phyloP scores from a whole-genome alignment of 495 filamentous ascomycete genomes.

The Annulohypoxylon stygium region DNA sequence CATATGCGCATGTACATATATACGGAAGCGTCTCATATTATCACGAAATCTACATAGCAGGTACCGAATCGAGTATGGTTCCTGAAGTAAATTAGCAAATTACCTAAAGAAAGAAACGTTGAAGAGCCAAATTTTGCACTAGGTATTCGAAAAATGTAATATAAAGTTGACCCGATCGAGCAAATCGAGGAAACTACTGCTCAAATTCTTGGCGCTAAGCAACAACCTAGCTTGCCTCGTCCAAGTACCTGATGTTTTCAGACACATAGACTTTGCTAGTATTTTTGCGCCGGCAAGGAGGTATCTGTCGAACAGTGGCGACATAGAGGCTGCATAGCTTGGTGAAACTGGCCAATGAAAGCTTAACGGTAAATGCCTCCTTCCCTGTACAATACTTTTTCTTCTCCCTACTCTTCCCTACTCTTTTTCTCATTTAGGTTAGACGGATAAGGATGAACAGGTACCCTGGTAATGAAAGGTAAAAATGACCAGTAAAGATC shows the following conservation, averaged over 20 bases:
- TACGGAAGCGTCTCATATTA: neutral
- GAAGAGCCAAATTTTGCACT: neutral
- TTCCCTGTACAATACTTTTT: constrained; percentile 19
- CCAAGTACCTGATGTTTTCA: constrained; percentile 5
- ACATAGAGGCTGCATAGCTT: neutral
- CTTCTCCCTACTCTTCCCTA: neutral
- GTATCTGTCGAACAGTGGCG: neutral
- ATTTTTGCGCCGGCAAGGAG: neutral
- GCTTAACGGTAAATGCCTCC: constrained; percentile 17
- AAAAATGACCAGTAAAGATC: constrained; percentile 15
- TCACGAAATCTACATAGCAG: neutral
- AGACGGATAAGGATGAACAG: constrained; percentile 19
- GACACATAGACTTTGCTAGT: constrained; percentile 3
- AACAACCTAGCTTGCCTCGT: neutral
- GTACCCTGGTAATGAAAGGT: constrained; percentile 5
- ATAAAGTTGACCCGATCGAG: constrained; percentile 11
- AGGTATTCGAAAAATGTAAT: neutral
- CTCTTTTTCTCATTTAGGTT: constrained; percentile 1
- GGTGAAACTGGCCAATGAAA: neutral
- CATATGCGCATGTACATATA: neutral
- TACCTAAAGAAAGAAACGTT: neutral
- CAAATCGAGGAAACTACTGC: constrained; percentile 8
- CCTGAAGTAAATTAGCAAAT: neutral
- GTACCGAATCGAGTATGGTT: neutral
- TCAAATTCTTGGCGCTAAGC: constrained; percentile 12